These are phyloP conservation scores for Lachnellula arida DNA, from an alignment of 2,329 filamentous ascomycete species.

Conservation along the genomic window DNA sequence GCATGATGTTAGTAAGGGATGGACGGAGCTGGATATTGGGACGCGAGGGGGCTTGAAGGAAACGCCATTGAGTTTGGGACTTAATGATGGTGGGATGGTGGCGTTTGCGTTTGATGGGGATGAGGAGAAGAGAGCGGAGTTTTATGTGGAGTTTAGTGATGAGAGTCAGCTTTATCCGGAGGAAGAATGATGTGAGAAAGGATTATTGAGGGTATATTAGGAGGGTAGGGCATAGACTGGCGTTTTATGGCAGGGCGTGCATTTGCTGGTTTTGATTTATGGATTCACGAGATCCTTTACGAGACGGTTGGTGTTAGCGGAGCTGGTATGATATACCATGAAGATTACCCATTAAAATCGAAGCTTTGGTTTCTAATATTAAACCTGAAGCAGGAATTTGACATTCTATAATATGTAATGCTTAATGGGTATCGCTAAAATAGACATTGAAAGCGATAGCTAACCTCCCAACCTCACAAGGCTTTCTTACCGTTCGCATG, in stretches of 20 bases:
- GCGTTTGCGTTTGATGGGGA: constrained; percentile 37
- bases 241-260: not conserved
- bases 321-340: no score
- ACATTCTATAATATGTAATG: no score
- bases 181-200: constrained; percentile 7
- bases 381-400: no score
- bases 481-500: not conserved
- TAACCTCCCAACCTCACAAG: no score
- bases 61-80: constrained; percentile 32
- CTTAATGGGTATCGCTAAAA: no score
- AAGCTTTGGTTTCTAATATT: no score
- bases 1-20: constrained; percentile 45
- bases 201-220: not conserved
- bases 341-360: no score
- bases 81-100: constrained; percentile 36
- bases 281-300: no score
- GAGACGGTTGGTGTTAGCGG: no score
- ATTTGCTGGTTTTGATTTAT: no score
- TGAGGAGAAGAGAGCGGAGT: constrained; percentile 11
- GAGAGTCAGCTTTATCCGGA: constrained; percentile 23
- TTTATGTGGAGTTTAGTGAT: constrained; percentile 22
- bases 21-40: constrained; percentile 38
- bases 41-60: constrained; percentile 32
- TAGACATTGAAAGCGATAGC: no score
- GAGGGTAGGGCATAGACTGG: not conserved